phyloP scores from a whole-genome alignment of 257 asterid species.

The Przewalskia tangutica region DNA sequence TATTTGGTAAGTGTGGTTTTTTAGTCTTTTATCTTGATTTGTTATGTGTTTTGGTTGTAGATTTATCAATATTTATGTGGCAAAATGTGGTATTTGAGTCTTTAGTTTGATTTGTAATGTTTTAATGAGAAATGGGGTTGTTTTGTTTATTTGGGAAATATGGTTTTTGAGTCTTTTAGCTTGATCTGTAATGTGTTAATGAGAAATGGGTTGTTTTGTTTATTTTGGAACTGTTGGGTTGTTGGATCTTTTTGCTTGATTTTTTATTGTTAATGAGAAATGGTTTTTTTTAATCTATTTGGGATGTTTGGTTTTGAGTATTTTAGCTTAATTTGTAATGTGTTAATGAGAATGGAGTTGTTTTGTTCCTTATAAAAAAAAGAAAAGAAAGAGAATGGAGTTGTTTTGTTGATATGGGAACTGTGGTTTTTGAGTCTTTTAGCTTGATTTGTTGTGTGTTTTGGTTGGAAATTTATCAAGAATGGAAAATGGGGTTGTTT shows the following conservation, averaged over 20 bases:
- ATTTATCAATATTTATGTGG: background rate
- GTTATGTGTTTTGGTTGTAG: constrained; percentile 24
- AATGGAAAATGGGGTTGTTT: background rate
- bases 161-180: background rate
- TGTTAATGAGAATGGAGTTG: background rate
- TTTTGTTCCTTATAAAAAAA: background rate
- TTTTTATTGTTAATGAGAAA: too few relatives aligned
- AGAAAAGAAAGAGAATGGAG: background rate
- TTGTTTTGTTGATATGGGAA: background rate
- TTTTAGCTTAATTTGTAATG: background rate
- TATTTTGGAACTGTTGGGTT: too few relatives aligned
- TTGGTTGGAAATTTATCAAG: background rate
- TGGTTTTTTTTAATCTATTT: too few relatives aligned
- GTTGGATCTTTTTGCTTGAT: too few relatives aligned
- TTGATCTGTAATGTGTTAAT: background rate
- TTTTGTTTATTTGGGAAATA: background rate
- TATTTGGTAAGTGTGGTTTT: background rate
- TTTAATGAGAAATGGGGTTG: background rate
- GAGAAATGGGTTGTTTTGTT: too few relatives aligned
- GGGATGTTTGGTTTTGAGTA: background rate
- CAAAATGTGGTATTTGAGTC: background rate
- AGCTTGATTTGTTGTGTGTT: background rate
- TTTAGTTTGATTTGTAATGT: background rate
- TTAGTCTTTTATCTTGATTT: background rate
- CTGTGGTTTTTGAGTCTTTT: background rate